Evolutionary conservation across 2,329 filamentous ascomycete species (phyloP), one percentile per base, ranked within the genome.

Genomic region (Epichloe festucae): DNA sequence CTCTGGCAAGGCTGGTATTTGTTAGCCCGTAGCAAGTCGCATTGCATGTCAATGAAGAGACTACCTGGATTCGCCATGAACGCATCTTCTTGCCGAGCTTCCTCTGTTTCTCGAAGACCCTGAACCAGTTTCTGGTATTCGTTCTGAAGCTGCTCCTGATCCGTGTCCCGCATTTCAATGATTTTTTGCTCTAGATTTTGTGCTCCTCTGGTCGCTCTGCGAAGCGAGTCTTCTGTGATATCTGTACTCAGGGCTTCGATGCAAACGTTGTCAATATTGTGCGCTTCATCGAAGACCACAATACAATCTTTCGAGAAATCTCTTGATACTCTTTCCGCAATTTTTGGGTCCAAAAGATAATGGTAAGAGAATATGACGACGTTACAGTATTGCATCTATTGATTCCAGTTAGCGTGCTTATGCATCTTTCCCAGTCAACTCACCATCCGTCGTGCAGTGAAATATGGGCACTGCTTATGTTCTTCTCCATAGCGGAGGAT

Each of bases 331-430:
- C 91, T 72, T 64, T 98, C 93, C 12, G 93, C 93, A 61, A 98
- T 98, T 66, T 98, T 98, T 3, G 93, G 93, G 62, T 98, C 94
- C 15, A 98, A 79, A 3, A 98, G 79, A 63, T 98, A 98, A 68
- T 98, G 93, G 64, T 98, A 98, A 0, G 93, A 98, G 71, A 98
- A 98, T 59, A 98, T 98, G 63, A 98, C 96, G 63, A 98, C 89
- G 65, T 98, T 97, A 77, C 93, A 98, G 64, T 90, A 97, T 62
- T 93, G 85, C 91, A 98, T 97, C 85, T 89, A 57, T 35, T 8
- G 35, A 40, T 14, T 8, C 14, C 31, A 27, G 49, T 55, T 27
- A 50, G 44, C 38, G 55, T 57, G 21, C 59, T 54, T 27, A 38
- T 17, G 14, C 7, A 36, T 35, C 8, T 7, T 27, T 43, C 10